phyloP scores from a whole-genome alignment of 164 flowering plant species.

The Tetrastigma voinierianum region DNA sequence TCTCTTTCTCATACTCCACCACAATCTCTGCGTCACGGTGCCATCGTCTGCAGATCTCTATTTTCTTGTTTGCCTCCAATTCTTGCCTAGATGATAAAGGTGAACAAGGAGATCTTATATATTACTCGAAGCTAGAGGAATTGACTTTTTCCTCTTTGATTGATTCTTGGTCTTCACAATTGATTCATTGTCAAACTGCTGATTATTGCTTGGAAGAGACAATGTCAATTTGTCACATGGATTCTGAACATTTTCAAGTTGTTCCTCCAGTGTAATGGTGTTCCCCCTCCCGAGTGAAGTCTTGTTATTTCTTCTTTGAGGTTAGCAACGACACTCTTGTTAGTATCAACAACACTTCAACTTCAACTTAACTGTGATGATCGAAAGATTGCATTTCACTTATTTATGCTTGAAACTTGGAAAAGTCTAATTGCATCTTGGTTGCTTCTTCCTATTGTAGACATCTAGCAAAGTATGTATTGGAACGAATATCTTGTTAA shows the following conservation, averaged over 20 bases:
- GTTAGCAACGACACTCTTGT: slow-evolving; percentile 85
- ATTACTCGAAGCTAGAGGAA: slow-evolving; percentile 74
- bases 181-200: too few relatives aligned
- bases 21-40: too few relatives aligned
- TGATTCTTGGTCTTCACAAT: slow-evolving; percentile 49
- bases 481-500: too few relatives aligned
- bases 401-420: slow-evolving; percentile 91
- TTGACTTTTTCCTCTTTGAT: slow-evolving; percentile 70
- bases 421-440: slow-evolving; percentile 95
- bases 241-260: slow-evolving; percentile 94
- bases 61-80: too few relatives aligned
- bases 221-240: slow-evolving; percentile 90
- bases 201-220: slow-evolving; percentile 79
- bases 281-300: slow-evolving; percentile 94
- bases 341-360: slow-evolving; percentile 39
- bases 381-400: slow-evolving; percentile 68
- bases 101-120: too few relatives aligned
- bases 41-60: too few relatives aligned
- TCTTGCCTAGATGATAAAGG: too few relatives aligned
- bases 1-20: too few relatives aligned
- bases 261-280: slow-evolving; percentile 92
- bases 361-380: slow-evolving; percentile 46
- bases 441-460: too few relatives aligned
- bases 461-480: too few relatives aligned
- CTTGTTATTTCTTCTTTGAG: too few relatives aligned